Evolutionary conservation across 306 rosid species (phyloP).

Genomic region (Abrus precatorius): DNA sequence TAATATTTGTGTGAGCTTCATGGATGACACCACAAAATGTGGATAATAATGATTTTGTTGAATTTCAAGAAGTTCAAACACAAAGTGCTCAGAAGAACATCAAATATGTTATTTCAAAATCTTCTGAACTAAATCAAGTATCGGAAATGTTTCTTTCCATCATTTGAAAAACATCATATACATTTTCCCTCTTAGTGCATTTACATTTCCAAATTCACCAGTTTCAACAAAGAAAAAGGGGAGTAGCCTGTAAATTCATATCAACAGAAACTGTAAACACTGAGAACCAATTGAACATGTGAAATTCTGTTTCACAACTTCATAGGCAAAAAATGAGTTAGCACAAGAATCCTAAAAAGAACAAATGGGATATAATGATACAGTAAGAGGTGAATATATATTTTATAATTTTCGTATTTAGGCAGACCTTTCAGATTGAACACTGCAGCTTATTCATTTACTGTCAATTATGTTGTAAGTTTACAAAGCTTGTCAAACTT

Average conservation of each 20-base stretch:
- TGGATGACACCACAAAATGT: neutral
- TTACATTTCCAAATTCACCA: neutral
- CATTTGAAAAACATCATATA: neutral
- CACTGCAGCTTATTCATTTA: neutral
- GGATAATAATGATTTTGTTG: slow-evolving; percentile 12
- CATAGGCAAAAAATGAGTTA: neutral
- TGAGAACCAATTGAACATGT: neutral
- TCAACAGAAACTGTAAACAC: neutral
- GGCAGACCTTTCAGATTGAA: neutral
- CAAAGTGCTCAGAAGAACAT: neutral
- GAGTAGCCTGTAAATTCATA: neutral
- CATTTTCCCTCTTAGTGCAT: neutral
- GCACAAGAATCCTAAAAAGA: slow-evolving; percentile 6
- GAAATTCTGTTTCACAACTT: neutral
- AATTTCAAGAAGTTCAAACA: slow-evolving; percentile 12
- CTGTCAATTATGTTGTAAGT: slow-evolving; percentile 15
- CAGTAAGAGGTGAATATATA: neutral
- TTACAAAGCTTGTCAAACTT: slow-evolving; percentile 18
- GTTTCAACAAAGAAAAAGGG: neutral
- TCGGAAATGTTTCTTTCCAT: neutral
- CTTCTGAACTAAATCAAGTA: neutral
- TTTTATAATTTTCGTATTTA: neutral
- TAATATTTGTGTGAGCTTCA: slow-evolving; percentile 27
- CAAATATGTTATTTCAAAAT: neutral
- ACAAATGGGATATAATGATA: neutral